A percentile compares a stretch with the other conserved stretches of the same genome.
Evolutionary conservation across 768 basidiomycete species (phyloP).

Genomic region (Guyanaporus albipodus): DNA sequence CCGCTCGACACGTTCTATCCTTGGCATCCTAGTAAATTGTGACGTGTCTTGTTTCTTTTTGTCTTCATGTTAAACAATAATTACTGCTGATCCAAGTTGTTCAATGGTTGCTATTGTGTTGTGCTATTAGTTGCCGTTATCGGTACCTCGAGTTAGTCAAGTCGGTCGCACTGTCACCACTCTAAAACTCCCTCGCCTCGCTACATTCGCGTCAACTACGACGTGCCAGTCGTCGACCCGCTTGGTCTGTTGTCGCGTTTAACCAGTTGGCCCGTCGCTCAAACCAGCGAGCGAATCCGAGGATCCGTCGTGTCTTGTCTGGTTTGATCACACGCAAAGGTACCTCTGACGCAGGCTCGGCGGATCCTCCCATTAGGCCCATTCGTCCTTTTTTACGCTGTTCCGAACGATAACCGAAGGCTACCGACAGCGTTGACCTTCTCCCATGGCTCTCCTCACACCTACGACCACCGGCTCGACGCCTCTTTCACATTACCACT

Average conservation of each 20-base stretch:
- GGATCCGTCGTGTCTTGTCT: constrained; percentile 51
- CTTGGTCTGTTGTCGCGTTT: not conserved
- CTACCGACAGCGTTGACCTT: not conserved
- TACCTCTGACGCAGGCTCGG: constrained; percentile 45
- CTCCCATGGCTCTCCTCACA: constrained; percentile 23
- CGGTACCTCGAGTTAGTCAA: no score
- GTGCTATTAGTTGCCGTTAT: constrained; percentile 28
- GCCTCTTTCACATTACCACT: constrained; percentile 32
- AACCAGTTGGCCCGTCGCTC: constrained; percentile 3
- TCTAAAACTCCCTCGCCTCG: constrained; percentile 8
- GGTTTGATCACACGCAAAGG: constrained; percentile 35
- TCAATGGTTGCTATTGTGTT: constrained; percentile 23
- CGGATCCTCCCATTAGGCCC: constrained; percentile 43
- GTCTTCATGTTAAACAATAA: no score
- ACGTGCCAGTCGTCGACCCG: not conserved
- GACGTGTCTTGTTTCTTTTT: no score
- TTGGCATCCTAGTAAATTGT: no score
- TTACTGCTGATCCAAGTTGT: no score
- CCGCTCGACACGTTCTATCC: no score
- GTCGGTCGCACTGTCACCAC: constrained; percentile 11
- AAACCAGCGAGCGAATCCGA: constrained; percentile 15
- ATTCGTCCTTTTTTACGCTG: constrained; percentile 1
- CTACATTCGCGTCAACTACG: constrained; percentile 12
- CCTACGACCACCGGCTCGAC: constrained; percentile 27
- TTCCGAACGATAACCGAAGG: constrained; percentile 8